Percentiles rank a stretch among this genome's conserved stretches.
These are phyloP conservation scores for Aspergillus persii DNA, from an alignment of 2,329 filamentous ascomycete species.

Conservation along the genomic window DNA sequence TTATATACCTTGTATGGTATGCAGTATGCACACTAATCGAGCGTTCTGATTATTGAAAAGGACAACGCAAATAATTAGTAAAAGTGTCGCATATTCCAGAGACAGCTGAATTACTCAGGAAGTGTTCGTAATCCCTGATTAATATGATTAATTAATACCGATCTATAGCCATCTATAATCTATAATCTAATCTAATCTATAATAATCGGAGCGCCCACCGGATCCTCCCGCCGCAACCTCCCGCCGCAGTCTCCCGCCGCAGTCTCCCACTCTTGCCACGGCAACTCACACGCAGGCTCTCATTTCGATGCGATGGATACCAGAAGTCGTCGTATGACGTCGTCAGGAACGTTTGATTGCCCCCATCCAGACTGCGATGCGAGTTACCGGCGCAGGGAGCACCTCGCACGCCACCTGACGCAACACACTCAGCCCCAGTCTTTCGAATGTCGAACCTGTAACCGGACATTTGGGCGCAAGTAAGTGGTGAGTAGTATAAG, in stretches of 20 bases:
- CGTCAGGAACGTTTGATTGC: constrained; percentile 11
- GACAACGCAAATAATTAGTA: no score
- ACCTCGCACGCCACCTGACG: constrained; percentile 22
- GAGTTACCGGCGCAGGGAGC: constrained; percentile 25
- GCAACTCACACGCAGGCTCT: background rate
- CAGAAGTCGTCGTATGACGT: background rate
- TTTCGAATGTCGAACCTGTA: constrained; percentile 17
- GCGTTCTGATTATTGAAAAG: no score
- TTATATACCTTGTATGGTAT: no score
- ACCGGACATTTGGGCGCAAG: constrained; percentile 18
- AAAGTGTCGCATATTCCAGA: no score
- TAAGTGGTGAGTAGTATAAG: constrained; percentile 1
- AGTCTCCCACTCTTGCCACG: background rate
- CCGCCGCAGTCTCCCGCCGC: background rate
- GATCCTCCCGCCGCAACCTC: background rate
- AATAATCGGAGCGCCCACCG: background rate
- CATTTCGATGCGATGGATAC: background rate
- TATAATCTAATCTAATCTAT: no score
- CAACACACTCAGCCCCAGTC: constrained; percentile 15
- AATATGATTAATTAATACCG: no score
- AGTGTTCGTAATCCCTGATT: no score
- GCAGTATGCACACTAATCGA: no score
- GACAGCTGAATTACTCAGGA: no score
- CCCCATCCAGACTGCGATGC: constrained; percentile 18
- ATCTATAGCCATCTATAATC: background rate